Evolutionary conservation across 768 basidiomycete species (phyloP), one percentile per base, ranked within the genome.

Genomic region (Tylopilus subfusipes): DNA sequence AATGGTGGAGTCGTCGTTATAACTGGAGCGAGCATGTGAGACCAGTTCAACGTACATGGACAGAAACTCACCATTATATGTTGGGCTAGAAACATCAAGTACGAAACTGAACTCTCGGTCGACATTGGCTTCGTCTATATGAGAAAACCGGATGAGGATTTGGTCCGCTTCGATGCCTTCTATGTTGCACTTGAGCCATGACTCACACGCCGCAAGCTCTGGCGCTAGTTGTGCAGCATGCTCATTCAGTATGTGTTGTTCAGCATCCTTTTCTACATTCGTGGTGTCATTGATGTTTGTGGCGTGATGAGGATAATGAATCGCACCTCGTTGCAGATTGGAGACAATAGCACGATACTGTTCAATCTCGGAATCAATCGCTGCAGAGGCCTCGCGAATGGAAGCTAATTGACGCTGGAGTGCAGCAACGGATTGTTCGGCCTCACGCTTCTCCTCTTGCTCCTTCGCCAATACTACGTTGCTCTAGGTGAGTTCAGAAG

Each of bases 121-220:
- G 2, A 76, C 75, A 44, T 86, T 80, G 4, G 71, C 58, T 5
- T 77, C 73, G 63, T 92, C 87, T 34, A 93, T 64, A 52, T 81
- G 72, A 11, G 78, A 78, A 68, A 93, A 93, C 5, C 85, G 83
- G 52, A 94, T 73, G 43, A 93, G 78, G 19, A 94, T 76, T 44
- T 82, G 78, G 66, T 89, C 86, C 33, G 75, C 76, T 62, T 84
- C 83, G 39, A 94, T 80, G 36, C 91, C 91, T 68, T 94, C 90
- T n/a, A 94, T 78, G 16, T 76, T 70, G 66, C 84, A 88, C 16
- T 79, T 78, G 30, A 90, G 71, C 31, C 74, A 71, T 8, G 75
- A 74, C 72, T 90, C 84, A 58, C 80, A 80, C 14, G 71, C 77
- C 3, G 72, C 68, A 24, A 89, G 71, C 59, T 90, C 86, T 2